These are phyloP conservation scores for Thelonectria olida DNA, from an alignment of 2,329 filamentous ascomycete species.

Conservation along the genomic window DNA sequence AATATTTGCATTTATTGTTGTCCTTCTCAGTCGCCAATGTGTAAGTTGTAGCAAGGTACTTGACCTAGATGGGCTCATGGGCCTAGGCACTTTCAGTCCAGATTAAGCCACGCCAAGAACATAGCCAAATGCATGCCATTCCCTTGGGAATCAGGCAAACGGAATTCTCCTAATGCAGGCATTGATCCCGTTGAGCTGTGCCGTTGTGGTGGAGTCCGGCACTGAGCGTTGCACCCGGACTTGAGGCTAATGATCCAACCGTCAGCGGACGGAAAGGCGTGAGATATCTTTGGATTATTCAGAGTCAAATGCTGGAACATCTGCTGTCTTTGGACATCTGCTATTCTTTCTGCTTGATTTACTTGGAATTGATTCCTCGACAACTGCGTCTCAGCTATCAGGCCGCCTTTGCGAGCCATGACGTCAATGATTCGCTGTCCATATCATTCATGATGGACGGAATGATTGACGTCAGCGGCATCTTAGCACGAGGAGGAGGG, in stretches of 20 bases:
- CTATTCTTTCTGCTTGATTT: background rate
- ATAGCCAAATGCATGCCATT: background rate
- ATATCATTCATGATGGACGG: background rate
- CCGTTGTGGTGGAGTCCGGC: background rate
- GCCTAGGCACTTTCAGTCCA: too few species aligned
- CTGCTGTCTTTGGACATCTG: background rate
- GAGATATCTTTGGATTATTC: background rate
- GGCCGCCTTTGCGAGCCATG: background rate
- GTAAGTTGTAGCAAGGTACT: too few species aligned
- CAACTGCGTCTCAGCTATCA: background rate
- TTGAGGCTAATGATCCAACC: too few species aligned
- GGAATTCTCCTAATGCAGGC: background rate
- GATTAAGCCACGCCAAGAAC: background rate
- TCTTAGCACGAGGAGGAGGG: background rate
- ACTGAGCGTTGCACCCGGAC: background rate
- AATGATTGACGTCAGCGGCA: background rate
- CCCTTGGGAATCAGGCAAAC: background rate
- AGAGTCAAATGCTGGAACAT: background rate
- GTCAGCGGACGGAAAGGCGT: background rate
- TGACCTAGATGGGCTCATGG: too few species aligned
- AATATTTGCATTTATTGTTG: too few species aligned
- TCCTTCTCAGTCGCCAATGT: too few species aligned
- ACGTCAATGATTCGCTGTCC: background rate
- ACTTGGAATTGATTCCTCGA: background rate
- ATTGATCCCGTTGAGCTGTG: background rate